phyloP scores from a whole-genome alignment of 148 eudicot genomes.

The Persicaria maculosa region DNA sequence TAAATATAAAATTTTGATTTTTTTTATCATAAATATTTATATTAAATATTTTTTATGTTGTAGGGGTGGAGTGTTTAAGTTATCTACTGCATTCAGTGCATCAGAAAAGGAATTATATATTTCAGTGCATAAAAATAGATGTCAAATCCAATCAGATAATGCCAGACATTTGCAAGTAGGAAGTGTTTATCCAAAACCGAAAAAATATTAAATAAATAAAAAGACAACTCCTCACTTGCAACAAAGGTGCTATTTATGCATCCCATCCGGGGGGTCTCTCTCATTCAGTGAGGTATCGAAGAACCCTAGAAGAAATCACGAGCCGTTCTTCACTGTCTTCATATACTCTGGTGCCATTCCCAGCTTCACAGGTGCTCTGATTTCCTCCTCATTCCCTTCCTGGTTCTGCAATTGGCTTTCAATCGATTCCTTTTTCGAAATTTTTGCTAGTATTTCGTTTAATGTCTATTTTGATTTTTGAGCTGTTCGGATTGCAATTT shows the following conservation, averaged over 20 bases:
- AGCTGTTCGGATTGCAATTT: background rate
- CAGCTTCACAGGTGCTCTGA: constrained; percentile 5
- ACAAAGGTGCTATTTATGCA: background rate
- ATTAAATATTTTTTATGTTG: no score
- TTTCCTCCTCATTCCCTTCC: background rate
- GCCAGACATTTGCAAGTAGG: background rate
- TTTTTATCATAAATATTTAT: no score
- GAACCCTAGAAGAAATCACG: constrained; percentile 6
- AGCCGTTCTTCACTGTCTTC: background rate
- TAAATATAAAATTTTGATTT: no score
- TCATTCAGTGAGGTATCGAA: constrained; percentile 2
- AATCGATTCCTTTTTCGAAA: background rate
- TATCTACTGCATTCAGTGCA: background rate
- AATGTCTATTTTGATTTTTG: background rate
- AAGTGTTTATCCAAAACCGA: background rate
- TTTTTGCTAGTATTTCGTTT: background rate
- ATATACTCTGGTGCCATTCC: background rate
- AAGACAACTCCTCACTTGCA: background rate
- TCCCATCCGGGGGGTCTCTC: background rate
- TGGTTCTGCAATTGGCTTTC: background rate
- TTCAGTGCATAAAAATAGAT: background rate
- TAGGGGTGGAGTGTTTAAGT: no score
- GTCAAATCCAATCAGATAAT: background rate
- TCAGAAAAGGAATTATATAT: background rate
- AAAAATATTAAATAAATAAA: background rate